Conservation (phyloP, 495 filamentous ascomycete genomes). For the Letharia lupina region DNA sequence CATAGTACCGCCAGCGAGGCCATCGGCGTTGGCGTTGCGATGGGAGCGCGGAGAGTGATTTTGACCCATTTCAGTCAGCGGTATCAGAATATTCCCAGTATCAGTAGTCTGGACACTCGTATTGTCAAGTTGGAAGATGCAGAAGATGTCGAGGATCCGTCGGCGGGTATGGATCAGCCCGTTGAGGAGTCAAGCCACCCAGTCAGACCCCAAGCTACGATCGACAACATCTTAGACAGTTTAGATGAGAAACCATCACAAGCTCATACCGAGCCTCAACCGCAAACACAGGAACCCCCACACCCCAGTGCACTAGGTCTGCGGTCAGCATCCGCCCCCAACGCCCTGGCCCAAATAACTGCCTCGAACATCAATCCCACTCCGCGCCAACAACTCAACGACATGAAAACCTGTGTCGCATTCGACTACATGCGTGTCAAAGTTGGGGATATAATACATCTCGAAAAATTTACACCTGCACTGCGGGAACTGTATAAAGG, state of each 20-base stretch:
- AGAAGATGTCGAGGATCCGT: constrained; percentile 27
- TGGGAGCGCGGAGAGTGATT: constrained; percentile 67
- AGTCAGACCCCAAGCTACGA: not conserved
- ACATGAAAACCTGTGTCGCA: constrained; percentile 61
- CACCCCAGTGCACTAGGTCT: not conserved
- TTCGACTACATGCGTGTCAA: constrained; percentile 86
- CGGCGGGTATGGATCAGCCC: constrained; percentile 15
- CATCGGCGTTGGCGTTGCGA: constrained; percentile 61
- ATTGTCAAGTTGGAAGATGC: constrained; percentile 15
- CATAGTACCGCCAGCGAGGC: constrained; percentile 84
- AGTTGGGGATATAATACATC: constrained; percentile 67
- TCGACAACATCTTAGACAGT: not conserved
- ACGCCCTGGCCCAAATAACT: not conserved
- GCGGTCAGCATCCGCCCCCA: not conserved
- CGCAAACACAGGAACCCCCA: no score
- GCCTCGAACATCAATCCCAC: not conserved
- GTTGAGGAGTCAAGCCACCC: not conserved
- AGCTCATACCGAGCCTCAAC: not conserved
- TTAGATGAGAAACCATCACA: not conserved
- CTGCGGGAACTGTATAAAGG: constrained; percentile 57
- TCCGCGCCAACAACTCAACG: constrained; percentile 8
- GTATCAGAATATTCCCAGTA: constrained; percentile 75
- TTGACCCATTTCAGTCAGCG: constrained; percentile 93
- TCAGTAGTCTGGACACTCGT: constrained; percentile 32
- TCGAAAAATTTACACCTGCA: constrained; percentile 67